phyloP scores from a whole-genome alignment of 805 yeast species.

The Zygoascus flipseniorum region DNA sequence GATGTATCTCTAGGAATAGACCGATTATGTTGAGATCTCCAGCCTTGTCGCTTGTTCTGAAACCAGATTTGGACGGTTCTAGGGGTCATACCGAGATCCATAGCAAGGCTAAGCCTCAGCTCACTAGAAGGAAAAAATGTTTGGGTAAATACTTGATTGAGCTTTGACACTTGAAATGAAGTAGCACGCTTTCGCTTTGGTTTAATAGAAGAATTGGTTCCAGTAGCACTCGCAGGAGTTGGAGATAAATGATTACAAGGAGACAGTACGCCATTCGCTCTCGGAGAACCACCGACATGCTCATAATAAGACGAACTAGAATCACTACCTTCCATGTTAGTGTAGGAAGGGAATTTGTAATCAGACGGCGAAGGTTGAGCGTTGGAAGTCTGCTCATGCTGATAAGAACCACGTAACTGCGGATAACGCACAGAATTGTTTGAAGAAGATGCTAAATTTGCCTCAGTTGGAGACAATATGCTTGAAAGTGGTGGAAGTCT shows the following conservation, averaged over 20 bases:
- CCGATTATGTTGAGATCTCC: conserved; percentile 20
- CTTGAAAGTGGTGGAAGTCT: not conserved
- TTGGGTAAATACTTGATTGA: conserved; percentile 61
- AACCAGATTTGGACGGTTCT: conserved; percentile 89
- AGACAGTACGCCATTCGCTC: not conserved
- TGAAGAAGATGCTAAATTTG: not conserved
- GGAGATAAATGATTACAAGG: not conserved
- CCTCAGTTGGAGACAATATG: not conserved
- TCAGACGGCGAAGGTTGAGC: not conserved
- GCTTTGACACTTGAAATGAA: conserved; percentile 65
- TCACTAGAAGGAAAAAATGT: conserved; percentile 76
- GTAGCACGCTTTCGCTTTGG: conserved; percentile 62
- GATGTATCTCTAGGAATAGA: conserved; percentile 14
- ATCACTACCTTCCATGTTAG: not conserved
- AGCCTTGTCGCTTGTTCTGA: conserved; percentile 60
- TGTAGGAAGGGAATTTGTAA: not conserved
- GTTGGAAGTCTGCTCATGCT: not conserved
- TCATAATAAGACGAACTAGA: not conserved
- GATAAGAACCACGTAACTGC: not conserved
- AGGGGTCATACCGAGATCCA: conserved; percentile 73
- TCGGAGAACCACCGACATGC: not conserved
- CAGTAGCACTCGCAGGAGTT: not conserved
- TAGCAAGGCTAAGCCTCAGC: conserved; percentile 59
- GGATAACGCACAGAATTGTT: not conserved
- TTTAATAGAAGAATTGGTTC: conserved; percentile 15